These are phyloP conservation scores for Ogataea glucozyma DNA, from an alignment of 805 yeast genomes.

Conservation along the genomic window DNA sequence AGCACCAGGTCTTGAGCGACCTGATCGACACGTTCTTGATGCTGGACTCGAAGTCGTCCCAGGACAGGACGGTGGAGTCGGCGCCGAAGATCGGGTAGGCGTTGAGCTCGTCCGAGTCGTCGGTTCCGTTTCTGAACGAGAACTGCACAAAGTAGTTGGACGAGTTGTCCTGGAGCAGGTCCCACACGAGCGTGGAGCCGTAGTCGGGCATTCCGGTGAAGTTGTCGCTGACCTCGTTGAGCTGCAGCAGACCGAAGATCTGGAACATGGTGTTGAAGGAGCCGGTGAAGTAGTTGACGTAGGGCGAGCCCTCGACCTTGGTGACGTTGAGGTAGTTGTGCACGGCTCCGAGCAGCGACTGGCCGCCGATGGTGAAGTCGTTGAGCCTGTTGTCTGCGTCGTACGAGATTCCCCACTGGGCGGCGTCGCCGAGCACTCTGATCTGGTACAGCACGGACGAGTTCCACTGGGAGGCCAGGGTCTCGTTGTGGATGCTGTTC, in stretches of 20 bases:
- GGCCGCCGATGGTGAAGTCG: slow-evolving; percentile 44
- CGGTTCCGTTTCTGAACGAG: slow-evolving; percentile 48
- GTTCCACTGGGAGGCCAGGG: slow-evolving; percentile 37
- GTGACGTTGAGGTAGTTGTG: slow-evolving; percentile 39
- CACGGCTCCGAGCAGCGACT: slow-evolving; percentile 40
- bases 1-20: slow-evolving; percentile 41
- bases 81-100: slow-evolving; percentile 42
- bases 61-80: slow-evolving; percentile 34
- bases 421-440: slow-evolving; percentile 40
- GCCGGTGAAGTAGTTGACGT: slow-evolving; percentile 45
- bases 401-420: slow-evolving; percentile 40
- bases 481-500: slow-evolving; percentile 43
- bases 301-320: slow-evolving; percentile 37
- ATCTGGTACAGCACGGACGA: slow-evolving; percentile 35
- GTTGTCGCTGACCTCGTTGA: slow-evolving; percentile 36
- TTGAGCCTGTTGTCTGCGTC: slow-evolving; percentile 30
- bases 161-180: slow-evolving; percentile 35
- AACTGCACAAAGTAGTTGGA: slow-evolving; percentile 41
- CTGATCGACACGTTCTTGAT: slow-evolving; percentile 32
- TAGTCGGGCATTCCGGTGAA: slow-evolving; percentile 51
- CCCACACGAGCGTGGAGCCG: slow-evolving; percentile 48
- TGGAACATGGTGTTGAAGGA: slow-evolving; percentile 47
- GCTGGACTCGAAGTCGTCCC: slow-evolving; percentile 37
- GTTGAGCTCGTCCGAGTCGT: slow-evolving; percentile 34
- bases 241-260: slow-evolving; percentile 37